Percentiles rank a stretch among this genome's conserved stretches.
Conservation (phyloP, 768 basidiomycete species). For the Crassisporium funariophilum region DNA sequence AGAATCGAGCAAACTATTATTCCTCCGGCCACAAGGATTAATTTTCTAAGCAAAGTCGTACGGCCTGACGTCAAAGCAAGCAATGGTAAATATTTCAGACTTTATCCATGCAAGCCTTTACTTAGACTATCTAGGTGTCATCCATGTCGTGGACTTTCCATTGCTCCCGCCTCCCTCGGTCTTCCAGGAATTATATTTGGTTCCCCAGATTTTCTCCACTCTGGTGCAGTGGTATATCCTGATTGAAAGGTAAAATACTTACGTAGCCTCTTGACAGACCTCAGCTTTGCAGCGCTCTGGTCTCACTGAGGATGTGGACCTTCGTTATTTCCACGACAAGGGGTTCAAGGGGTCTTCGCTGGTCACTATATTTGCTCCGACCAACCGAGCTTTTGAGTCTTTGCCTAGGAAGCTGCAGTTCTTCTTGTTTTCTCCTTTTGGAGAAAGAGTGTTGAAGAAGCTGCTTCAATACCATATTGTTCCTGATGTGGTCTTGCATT, state of each 20-base stretch:
- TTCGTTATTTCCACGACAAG: conserved; percentile 43
- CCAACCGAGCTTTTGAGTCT: conserved; percentile 46
- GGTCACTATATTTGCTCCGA: conserved; percentile 57
- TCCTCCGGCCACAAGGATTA: conserved; percentile 42
- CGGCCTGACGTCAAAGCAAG: conserved; percentile 43
- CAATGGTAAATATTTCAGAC: conserved; percentile 45
- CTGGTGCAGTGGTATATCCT: too few species aligned
- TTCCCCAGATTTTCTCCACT: conserved; percentile 47
- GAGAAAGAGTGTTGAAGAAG: conserved; percentile 50
- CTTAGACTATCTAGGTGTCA: conserved; percentile 33
- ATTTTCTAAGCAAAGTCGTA: conserved; percentile 48
- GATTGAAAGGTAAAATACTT: not conserved
- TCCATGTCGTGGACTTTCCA: conserved; percentile 58
- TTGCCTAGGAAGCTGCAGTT: conserved; percentile 53
- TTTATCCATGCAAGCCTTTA: not conserved
- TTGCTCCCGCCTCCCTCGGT: conserved; percentile 55
- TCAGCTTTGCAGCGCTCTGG: conserved; percentile 56
- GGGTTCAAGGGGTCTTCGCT: conserved; percentile 45
- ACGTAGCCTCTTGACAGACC: conserved; percentile 37
- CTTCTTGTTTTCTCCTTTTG: conserved; percentile 65
- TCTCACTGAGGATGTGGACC: conserved; percentile 46
- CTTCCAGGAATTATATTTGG: conserved; percentile 49
- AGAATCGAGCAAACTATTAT: conserved; percentile 35
- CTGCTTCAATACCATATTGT: conserved; percentile 61
- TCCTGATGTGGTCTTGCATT: conserved; percentile 49